These are phyloP conservation scores for Trametes cubensis DNA, from an alignment of 768 basidiomycete species.

Conservation along the genomic window DNA sequence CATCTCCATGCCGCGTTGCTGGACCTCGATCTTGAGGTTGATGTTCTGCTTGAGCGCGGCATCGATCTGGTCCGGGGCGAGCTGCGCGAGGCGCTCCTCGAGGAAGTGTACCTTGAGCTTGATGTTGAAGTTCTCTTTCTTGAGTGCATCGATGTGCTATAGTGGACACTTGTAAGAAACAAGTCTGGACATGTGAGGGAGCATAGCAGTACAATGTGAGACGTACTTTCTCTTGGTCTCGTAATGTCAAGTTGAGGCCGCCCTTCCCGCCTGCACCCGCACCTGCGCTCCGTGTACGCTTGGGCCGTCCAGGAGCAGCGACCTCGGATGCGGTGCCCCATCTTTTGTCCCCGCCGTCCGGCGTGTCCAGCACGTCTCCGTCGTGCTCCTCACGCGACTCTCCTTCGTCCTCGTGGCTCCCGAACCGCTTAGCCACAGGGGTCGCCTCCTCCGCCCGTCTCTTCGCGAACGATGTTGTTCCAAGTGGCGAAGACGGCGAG, in stretches of 20 bases:
- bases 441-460: slow-evolving; percentile 46
- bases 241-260: slow-evolving; percentile 64
- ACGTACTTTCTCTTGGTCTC: slow-evolving; percentile 94
- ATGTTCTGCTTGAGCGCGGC: slow-evolving; percentile 91
- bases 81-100: slow-evolving; percentile 87
- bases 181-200: too few relatives aligned
- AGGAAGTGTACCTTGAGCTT: slow-evolving; percentile 96
- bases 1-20: slow-evolving; percentile 85
- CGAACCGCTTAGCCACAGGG: slow-evolving; percentile 44
- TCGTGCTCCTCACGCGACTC: slow-evolving; percentile 33
- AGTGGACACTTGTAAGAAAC: not conserved
- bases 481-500: slow-evolving; percentile 52
- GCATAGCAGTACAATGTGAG: not conserved
- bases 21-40: slow-evolving; percentile 89
- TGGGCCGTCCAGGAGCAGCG: slow-evolving; percentile 22
- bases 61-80: slow-evolving; percentile 91
- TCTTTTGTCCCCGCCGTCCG: slow-evolving; percentile 45
- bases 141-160: slow-evolving; percentile 94
- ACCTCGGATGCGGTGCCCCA: slow-evolving; percentile 26
- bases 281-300: slow-evolving; percentile 26
- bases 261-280: slow-evolving; percentile 25
- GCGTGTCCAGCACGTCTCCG: slow-evolving; percentile 53
- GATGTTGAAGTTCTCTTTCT: slow-evolving; percentile 97
- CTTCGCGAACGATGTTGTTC: slow-evolving; percentile 35
- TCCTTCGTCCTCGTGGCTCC: slow-evolving; percentile 38